Percentiles rank a stretch among this genome's conserved stretches.
Conservation (phyloP, 306 rosid genomes). For the Heteromeles arbutifolia region DNA sequence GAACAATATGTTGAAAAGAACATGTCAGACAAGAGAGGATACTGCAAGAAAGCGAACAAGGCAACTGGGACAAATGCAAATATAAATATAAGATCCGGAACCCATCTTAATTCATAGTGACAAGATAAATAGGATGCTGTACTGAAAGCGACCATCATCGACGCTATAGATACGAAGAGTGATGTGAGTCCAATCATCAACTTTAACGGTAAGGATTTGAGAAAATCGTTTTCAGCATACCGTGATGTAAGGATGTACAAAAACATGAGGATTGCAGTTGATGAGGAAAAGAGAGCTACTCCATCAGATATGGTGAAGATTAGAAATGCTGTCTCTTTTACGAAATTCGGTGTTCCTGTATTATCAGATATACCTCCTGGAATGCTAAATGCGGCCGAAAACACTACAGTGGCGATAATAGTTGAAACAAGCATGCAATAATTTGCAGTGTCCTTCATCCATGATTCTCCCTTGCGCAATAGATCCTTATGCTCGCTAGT, state of each 20-base stretch:
- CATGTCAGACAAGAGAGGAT: constrained; percentile 30
- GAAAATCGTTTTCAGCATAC: constrained; percentile 41
- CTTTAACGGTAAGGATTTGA: constrained; percentile 31
- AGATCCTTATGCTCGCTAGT: constrained; percentile 20
- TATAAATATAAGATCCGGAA: constrained; percentile 18
- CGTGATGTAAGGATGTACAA: constrained; percentile 43
- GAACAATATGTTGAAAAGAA: constrained; percentile 29
- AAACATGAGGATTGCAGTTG: constrained; percentile 37
- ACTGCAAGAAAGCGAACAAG: constrained; percentile 22
- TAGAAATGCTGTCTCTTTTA: not conserved
- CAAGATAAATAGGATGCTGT: constrained; percentile 33
- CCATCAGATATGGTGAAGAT: constrained; percentile 32
- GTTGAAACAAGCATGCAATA: constrained; percentile 48
- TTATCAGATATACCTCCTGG: constrained; percentile 35
- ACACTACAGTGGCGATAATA: constrained; percentile 39
- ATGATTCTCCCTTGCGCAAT: constrained; percentile 26
- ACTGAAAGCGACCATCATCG: constrained; percentile 43
- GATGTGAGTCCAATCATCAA: constrained; percentile 33
- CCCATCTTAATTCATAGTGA: constrained; percentile 17
- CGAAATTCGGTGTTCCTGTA: not conserved
- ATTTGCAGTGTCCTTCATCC: constrained; percentile 48
- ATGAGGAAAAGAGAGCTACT: constrained; percentile 35
- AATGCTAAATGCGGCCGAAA: constrained; percentile 39
- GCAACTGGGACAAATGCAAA: constrained; percentile 27
- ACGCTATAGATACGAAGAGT: constrained; percentile 35